phyloP scores from a whole-genome alignment of 1,139 yeast species.

The Debaryomyces singareniensis region DNA sequence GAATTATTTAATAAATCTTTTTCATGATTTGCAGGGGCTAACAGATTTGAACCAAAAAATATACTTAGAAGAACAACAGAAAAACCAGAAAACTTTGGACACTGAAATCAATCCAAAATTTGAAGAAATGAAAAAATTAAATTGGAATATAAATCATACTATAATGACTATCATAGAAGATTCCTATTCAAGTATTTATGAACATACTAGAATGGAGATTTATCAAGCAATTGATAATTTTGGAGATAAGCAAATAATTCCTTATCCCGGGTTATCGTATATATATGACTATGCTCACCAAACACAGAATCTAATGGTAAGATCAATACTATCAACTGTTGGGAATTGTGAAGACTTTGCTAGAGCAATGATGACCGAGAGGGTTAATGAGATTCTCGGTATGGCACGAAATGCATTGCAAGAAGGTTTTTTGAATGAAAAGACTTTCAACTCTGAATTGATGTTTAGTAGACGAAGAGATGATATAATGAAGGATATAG shows the following conservation, averaged over 20 bases:
- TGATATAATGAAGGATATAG: conserved; percentile 50
- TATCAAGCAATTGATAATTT: conserved; percentile 47
- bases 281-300: conserved; percentile 64
- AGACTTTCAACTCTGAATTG: conserved; percentile 65
- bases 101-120: conserved; percentile 50
- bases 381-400: conserved; percentile 58
- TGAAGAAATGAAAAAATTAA: conserved; percentile 45
- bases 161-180: conserved; percentile 47
- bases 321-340: conserved; percentile 60
- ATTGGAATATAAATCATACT: conserved; percentile 50
- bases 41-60: conserved; percentile 55
- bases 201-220: conserved; percentile 52
- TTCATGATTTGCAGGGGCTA: conserved; percentile 57
- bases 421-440: conserved; percentile 54
- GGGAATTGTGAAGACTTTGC: conserved; percentile 63
- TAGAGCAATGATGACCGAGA: conserved; percentile 47
- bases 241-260: conserved; percentile 51
- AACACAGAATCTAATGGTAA: conserved; percentile 65
- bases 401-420: conserved; percentile 57
- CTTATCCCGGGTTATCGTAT: conserved; percentile 57
- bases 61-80: conserved; percentile 43
- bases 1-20: conserved; percentile 65
- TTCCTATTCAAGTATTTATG: conserved; percentile 53
- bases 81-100: conserved; percentile 39
- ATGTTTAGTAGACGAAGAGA: conserved; percentile 83